Evolutionary conservation across 768 basidiomycete species (phyloP), one percentile per base, ranked within the genome.

Genomic region (Phylloporus sp.): DNA sequence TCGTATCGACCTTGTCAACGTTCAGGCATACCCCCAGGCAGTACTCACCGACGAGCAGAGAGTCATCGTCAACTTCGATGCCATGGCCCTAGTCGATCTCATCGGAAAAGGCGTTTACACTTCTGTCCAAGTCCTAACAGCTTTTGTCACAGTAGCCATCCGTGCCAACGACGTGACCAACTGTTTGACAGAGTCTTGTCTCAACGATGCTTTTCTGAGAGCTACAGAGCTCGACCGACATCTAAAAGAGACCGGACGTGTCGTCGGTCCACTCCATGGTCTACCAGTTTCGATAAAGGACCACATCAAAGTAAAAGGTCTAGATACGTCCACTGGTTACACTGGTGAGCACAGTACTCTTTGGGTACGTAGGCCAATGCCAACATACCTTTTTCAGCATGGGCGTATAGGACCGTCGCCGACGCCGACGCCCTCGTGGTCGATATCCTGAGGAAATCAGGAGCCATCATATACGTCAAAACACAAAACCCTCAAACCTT

Each of bases 141-240:
- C 66, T 48, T 41, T 51, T n/a, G 54, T 64, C 50, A 61, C 45
- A 23, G 60, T 54, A 29, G 62, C 65, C 2, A 43, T 62, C 42
- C 56, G 55, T 6, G 54, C 65, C n/a, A 67, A 66, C 40, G 54
- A 66, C 27, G 47, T 58, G 44, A 75, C 75, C 6, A 77, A 77
- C 51, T 81, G 79, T 55, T 60, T 81, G 18, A 77, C 78, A 14
- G 80, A 82, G 49, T 75, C 82, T 39, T 80, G 79, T 50, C 68
- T 80, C 49, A 72, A 77, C 18, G 69, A 75, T n/a, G 77, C 71
- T 4, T 61, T 79, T 34, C 50, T 60, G 42, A 66, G 71, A 33
- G 81, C 82, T 5, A 63, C 55, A 39, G 66, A 78, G 50, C 65
- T 82, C 18, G 81, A 83, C 54, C 69, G 64, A 20, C 58, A 77